A percentile compares a stretch with the other conserved stretches of the same genome.
Conservation (phyloP, 2,329 filamentous ascomycete genomes). For the Botrytis elliptica region DNA sequence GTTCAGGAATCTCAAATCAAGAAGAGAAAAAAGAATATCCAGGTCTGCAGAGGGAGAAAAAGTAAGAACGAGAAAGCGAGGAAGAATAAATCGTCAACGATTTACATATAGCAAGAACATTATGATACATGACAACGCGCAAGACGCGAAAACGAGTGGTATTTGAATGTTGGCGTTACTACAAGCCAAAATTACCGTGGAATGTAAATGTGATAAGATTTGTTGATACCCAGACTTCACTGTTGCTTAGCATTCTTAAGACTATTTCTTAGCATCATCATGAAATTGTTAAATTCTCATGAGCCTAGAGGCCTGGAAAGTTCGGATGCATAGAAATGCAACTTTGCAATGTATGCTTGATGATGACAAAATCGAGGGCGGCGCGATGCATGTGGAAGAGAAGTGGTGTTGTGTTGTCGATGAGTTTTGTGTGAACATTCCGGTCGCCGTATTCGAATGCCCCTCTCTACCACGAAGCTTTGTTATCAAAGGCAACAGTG, state of each 20-base stretch:
- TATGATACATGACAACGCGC: not conserved
- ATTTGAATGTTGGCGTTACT: not conserved
- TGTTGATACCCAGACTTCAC: constrained; percentile 3
- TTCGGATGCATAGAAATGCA: not conserved
- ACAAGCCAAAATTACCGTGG: not conserved
- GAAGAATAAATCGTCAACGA: constrained; percentile 17
- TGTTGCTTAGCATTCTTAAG: constrained; percentile 2
- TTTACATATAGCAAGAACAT: not conserved
- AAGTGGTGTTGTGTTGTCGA: not conserved
- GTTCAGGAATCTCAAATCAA: not conserved
- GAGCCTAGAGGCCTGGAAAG: not conserved
- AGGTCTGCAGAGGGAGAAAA: constrained; percentile 7
- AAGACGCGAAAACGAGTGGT: not conserved
- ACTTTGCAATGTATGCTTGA: not conserved
- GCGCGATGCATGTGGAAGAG: not conserved
- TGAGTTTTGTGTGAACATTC: not conserved
- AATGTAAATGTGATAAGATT: constrained; percentile 12
- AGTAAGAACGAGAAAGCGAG: not conserved
- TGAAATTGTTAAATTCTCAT: not conserved
- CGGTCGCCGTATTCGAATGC: constrained; percentile 13
- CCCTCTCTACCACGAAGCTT: not conserved
- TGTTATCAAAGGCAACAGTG: not conserved
- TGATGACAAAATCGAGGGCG: not conserved
- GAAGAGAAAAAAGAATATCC: not conserved
- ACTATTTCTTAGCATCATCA: not conserved